Evolutionary conservation across 306 rosid genomes (phyloP).

Genomic region (Inga laurina): DNA sequence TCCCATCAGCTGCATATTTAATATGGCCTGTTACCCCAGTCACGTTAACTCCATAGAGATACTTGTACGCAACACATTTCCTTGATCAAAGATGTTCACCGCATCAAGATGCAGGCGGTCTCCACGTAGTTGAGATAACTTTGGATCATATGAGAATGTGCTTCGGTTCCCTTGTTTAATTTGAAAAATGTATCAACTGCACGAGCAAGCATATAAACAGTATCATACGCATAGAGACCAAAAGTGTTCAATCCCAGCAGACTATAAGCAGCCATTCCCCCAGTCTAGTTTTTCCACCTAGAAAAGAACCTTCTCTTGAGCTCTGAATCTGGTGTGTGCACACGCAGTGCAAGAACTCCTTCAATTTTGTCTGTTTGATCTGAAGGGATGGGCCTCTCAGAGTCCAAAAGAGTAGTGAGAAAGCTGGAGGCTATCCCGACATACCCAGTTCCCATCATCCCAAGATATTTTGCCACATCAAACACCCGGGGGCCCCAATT

Average conservation of each 20-base stretch:
- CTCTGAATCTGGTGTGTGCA: conserved; percentile 72
- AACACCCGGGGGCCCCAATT: conserved; percentile 61
- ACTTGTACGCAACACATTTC: conserved; percentile 51
- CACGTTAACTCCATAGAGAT: conserved; percentile 72
- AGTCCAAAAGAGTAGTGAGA: conserved; percentile 64
- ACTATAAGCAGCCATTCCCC: conserved; percentile 45
- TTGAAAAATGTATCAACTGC: conserved; percentile 74
- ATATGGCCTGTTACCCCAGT: conserved; percentile 74
- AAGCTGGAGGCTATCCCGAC: conserved; percentile 89
- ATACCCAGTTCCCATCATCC: conserved; percentile 85
- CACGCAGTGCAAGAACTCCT: conserved; percentile 70
- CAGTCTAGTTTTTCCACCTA: conserved; percentile 77
- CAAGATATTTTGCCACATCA: conserved; percentile 67
- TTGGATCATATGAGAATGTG: conserved; percentile 71
- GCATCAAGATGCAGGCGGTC: conserved; percentile 69
- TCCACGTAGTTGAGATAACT: conserved; percentile 35
- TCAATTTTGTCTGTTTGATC: conserved; percentile 56
- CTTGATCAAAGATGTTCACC: conserved; percentile 75
- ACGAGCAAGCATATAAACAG: conserved; percentile 86
- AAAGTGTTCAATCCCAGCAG: conserved; percentile 64
- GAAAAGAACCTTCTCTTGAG: conserved; percentile 61
- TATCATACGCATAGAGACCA: conserved; percentile 84
- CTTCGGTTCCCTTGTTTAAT: conserved; percentile 65
- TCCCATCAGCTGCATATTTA: conserved; percentile 58
- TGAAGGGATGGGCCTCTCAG: conserved; percentile 46